Percentiles rank a stretch among this genome's conserved stretches.
Conservation (phyloP, 2,329 filamentous ascomycete species). For the Talaromyces rugulosus region DNA sequence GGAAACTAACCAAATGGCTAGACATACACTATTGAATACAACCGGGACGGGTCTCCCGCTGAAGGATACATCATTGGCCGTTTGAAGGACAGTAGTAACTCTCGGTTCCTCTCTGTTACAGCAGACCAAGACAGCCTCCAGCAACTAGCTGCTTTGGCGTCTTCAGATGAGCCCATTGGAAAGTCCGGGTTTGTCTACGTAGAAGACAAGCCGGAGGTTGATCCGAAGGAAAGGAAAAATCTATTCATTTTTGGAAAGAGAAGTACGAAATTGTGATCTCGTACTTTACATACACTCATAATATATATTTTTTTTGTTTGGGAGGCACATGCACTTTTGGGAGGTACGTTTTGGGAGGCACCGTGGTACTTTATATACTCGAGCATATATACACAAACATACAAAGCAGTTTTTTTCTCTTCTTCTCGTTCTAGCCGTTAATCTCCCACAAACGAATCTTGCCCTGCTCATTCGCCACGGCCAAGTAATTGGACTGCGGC, state of each 20-base stretch:
- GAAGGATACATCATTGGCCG: slow-evolving; percentile 52
- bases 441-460: slow-evolving; percentile 92
- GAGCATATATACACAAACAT: background rate
- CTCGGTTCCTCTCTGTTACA: slow-evolving; percentile 55
- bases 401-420: background rate
- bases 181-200: slow-evolving; percentile 5
- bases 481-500: slow-evolving; percentile 63
- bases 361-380: background rate
- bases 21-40: slow-evolving; percentile 60
- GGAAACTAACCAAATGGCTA: slow-evolving; percentile 21
- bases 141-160: background rate
- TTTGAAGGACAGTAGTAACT: slow-evolving; percentile 40
- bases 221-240: slow-evolving; percentile 1
- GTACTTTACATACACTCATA: background rate
- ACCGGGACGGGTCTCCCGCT: slow-evolving; percentile 46
- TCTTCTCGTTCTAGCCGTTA: slow-evolving; percentile 5
- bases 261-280: slow-evolving; percentile 3
- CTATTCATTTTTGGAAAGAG: slow-evolving; percentile 5
- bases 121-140: slow-evolving; percentile 3
- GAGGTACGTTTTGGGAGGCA: background rate
- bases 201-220: background rate
- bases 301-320: background rate
- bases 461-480: slow-evolving; percentile 83
- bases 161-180: slow-evolving; percentile 5
- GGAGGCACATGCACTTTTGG: background rate